Conservation (phyloP, 148 eudicot species). For the Amaranthus cruentus region DNA sequence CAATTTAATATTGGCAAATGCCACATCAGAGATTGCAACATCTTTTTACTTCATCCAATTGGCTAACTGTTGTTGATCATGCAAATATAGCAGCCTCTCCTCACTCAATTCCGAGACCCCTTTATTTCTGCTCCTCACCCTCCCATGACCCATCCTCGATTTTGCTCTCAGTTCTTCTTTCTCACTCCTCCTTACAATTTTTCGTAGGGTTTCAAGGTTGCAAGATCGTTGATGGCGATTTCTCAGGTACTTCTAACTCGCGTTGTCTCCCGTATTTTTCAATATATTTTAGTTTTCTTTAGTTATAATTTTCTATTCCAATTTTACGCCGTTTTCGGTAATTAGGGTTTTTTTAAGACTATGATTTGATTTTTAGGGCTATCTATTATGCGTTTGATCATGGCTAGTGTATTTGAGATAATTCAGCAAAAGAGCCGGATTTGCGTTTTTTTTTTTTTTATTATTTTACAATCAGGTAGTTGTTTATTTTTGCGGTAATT, state of each 20-base stretch:
- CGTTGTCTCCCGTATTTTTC: not conserved
- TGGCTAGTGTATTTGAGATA: not conserved
- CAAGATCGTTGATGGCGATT: slow-evolving; percentile 3
- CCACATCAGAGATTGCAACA: slow-evolving; percentile 18
- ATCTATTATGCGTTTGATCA: not conserved
- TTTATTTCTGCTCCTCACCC: too few relatives aligned
- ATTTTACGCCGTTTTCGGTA: not conserved
- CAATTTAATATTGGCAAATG: not conserved
- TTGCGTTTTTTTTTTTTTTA: not conserved
- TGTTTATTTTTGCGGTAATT: slow-evolving; percentile 6
- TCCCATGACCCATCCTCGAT: too few relatives aligned
- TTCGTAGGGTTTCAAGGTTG: not conserved
- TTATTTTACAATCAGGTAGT: not conserved
- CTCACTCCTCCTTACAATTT: not conserved
- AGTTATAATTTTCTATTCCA: too few relatives aligned
- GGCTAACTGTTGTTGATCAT: slow-evolving; percentile 4
- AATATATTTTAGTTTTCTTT: not conserved
- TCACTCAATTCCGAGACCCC: too few relatives aligned
- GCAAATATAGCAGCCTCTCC: not conserved
- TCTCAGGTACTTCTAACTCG: slow-evolving; percentile 6
- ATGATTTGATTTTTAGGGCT: not conserved
- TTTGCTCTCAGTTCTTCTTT: too few relatives aligned
- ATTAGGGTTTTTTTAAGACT: slow-evolving; percentile 5
- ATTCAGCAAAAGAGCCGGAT: slow-evolving; percentile 1
- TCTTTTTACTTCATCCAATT: slow-evolving; percentile 11